Conservation (phyloP, 805 yeast genomes). For the Lipomyces kockii region DNA sequence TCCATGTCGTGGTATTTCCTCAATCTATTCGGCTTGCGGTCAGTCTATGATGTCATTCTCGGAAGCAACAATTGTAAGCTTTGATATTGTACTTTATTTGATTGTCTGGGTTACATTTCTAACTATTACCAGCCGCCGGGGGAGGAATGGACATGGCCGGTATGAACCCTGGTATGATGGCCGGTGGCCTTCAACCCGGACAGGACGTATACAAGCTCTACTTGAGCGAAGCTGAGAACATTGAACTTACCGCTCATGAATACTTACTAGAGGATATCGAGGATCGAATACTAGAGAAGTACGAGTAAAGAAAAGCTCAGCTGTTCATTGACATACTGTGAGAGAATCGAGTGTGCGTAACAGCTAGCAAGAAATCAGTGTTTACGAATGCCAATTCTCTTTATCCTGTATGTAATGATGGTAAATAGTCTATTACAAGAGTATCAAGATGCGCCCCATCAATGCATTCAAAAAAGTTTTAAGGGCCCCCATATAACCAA, state of each 20-base stretch:
- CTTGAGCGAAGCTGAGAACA: conserved; percentile 71
- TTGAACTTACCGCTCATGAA: conserved; percentile 65
- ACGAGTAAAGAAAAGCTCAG: conserved; percentile 5
- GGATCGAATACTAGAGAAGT: conserved; percentile 50
- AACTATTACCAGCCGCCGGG: conserved; percentile 44
- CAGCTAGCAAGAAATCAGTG: neutral
- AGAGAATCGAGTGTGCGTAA: neutral
- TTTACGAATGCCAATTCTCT: neutral
- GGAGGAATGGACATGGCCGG: conserved; percentile 48
- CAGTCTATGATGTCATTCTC: conserved; percentile 73
- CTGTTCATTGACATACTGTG: neutral
- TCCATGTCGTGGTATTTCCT: conserved; percentile 96
- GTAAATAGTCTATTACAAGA: conserved; percentile 4
- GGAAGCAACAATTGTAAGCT: conserved; percentile 48
- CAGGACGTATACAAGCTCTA: conserved; percentile 62
- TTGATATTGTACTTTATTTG: neutral
- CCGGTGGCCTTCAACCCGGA: conserved; percentile 51
- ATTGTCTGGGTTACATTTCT: conserved; percentile 2
- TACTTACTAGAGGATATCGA: conserved; percentile 64
- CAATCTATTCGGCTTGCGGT: conserved; percentile 78
- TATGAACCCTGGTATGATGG: conserved; percentile 53
- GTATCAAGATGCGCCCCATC: neutral
- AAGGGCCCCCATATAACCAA: neutral
- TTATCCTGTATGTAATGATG: neutral
- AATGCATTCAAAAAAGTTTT: conserved; percentile 1